These are phyloP conservation scores for Sungouiella blattae DNA, from an alignment of 805 yeast genomes.

Conservation along the genomic window DNA sequence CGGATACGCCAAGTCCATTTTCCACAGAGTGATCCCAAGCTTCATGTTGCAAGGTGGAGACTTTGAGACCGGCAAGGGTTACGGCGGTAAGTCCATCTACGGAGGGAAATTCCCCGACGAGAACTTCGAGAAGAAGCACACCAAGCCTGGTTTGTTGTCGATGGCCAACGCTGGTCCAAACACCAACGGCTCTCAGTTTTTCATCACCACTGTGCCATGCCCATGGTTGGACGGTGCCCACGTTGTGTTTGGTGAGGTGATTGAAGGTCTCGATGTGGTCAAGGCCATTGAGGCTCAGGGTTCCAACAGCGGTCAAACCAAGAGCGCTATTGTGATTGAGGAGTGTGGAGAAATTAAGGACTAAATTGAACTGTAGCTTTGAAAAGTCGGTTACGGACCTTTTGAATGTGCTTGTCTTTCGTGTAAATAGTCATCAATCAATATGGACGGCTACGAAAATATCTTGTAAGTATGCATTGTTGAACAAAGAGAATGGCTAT, in stretches of 20 bases:
- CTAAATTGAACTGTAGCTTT: too few species aligned
- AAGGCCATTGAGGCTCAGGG: conserved; percentile 24
- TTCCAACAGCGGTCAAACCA: conserved; percentile 17
- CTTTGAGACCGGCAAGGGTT: conserved; percentile 14
- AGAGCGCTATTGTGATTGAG: conserved; percentile 20
- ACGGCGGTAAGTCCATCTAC: conserved; percentile 17
- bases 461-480: conserved; percentile 2
- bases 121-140: conserved; percentile 14
- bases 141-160: conserved; percentile 16
- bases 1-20: conserved; percentile 14
- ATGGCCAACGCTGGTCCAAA: conserved; percentile 18
- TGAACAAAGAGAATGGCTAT: too few species aligned
- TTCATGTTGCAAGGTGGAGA: conserved; percentile 19
- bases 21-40: conserved; percentile 17
- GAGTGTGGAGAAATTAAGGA: conserved; percentile 25
- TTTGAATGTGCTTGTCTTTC: too few species aligned
- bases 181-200: conserved; percentile 16
- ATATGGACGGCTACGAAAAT: too few species aligned
- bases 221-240: conserved; percentile 28
- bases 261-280: conserved; percentile 23
- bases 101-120: conserved; percentile 16
- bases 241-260: conserved; percentile 26
- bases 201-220: conserved; percentile 19
- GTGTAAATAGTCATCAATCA: too few species aligned
- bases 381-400: too few species aligned